Evolutionary conservation across 2,329 filamentous ascomycete species (phyloP).

Genomic region (Pseudogymnoascus sp.): DNA sequence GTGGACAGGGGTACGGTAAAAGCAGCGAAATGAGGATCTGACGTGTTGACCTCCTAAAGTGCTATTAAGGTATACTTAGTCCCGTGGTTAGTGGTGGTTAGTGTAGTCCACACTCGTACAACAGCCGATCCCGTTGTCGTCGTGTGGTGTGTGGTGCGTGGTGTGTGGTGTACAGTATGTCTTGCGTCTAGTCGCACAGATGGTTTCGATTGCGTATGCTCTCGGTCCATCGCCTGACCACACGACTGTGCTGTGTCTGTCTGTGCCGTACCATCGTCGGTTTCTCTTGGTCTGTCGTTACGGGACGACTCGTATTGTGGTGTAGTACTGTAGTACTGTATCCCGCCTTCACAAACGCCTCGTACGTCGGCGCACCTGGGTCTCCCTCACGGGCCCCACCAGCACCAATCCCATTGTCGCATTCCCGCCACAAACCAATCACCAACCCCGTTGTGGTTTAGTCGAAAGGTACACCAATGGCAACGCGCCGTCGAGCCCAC

Average conservation of each 20-base stretch:
- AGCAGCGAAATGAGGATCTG: slow-evolving; percentile 8
- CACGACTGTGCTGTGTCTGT: neutral
- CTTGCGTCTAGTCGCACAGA: neutral
- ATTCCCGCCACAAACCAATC: neutral
- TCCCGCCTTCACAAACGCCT: neutral
- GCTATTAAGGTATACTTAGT: neutral
- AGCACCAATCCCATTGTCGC: neutral
- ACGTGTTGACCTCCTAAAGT: slow-evolving; percentile 1
- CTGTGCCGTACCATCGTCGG: neutral
- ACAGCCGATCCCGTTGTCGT: neutral
- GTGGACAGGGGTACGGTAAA: neutral
- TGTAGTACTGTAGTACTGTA: neutral
- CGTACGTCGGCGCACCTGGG: neutral
- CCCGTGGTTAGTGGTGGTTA: neutral
- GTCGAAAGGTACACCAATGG: neutral
- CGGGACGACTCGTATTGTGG: neutral
- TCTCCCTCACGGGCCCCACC: neutral
- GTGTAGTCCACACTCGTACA: neutral
- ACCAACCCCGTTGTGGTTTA: neutral
- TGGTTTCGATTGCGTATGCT: neutral
- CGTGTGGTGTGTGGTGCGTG: neutral
- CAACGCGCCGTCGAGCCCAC: neutral
- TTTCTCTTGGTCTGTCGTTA: neutral
- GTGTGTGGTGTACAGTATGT: too few relatives aligned
- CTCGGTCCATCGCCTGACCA: neutral